These are phyloP conservation scores for Diaporthe sp. DNA, from an alignment of 2,329 filamentous ascomycete genomes.

Conservation along the genomic window DNA sequence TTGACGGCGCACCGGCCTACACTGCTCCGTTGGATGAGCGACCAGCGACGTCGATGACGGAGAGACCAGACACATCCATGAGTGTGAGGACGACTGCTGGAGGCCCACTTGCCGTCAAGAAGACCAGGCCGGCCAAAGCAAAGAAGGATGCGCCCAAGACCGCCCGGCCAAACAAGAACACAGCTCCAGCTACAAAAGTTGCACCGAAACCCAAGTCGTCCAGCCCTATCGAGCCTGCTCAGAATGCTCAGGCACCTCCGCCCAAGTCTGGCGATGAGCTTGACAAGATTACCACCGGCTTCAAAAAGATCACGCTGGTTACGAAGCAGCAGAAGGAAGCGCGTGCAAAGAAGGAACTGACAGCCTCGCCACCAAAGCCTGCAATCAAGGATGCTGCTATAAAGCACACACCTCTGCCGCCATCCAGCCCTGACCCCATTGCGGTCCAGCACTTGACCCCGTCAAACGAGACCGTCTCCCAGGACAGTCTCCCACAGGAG, in stretches of 20 bases:
- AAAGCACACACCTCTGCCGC: background rate
- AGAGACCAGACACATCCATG: constrained; percentile 58
- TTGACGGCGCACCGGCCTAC: constrained; percentile 43
- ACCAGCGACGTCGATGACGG: constrained; percentile 58
- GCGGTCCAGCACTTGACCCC: constrained; percentile 26
- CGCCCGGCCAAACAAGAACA: constrained; percentile 37
- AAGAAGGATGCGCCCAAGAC: constrained; percentile 56
- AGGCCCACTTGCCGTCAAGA: constrained; percentile 65
- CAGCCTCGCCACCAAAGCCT: constrained; percentile 31
- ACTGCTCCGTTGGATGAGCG: constrained; percentile 43
- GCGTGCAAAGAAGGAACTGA: constrained; percentile 50
- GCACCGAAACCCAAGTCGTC: constrained; percentile 36
- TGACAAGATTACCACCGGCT: constrained; percentile 68
- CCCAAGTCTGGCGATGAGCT: constrained; percentile 56
- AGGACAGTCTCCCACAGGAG: constrained; percentile 4
- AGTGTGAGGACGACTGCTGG: constrained; percentile 55
- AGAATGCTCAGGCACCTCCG: constrained; percentile 14
- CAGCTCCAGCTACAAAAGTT: constrained; percentile 33
- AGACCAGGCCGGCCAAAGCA: constrained; percentile 65
- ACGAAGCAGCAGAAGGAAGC: constrained; percentile 71
- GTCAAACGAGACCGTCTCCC: constrained; percentile 35
- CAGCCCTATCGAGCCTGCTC: constrained; percentile 4
- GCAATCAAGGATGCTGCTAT: background rate
- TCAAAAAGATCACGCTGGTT: constrained; percentile 74
- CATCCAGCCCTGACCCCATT: constrained; percentile 39